These are phyloP conservation scores for Mucor piriformis DNA, from an alignment of 371 early-diverging fungal species.

Conservation along the genomic window DNA sequence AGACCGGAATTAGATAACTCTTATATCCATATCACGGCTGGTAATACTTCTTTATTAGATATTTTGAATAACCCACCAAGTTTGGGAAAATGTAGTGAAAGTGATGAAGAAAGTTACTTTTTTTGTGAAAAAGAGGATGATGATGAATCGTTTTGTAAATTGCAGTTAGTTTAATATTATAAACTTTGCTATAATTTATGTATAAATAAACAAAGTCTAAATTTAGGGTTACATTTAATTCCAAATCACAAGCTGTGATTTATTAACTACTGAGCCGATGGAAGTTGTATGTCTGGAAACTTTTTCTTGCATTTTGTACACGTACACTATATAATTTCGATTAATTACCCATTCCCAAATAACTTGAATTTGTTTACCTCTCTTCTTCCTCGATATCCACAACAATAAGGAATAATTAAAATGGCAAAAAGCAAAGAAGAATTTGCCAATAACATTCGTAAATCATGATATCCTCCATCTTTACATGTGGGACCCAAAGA, in stretches of 20 bases:
- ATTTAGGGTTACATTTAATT: too few species aligned
- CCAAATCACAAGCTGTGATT: too few species aligned
- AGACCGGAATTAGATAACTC: neutral
- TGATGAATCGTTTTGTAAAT: neutral
- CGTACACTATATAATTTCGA: neutral
- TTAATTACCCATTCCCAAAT: neutral
- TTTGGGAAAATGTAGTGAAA: neutral
- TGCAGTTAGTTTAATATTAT: neutral
- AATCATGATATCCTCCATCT: slow-evolving; percentile 39
- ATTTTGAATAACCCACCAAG: neutral
- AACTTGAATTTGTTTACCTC: slow-evolving; percentile 21
- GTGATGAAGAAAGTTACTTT: neutral
- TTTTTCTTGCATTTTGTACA: slow-evolving; percentile 44
- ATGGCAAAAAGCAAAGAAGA: slow-evolving; percentile 36
- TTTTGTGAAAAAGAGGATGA: neutral
- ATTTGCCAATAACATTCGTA: slow-evolving; percentile 49
- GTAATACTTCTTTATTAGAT: neutral
- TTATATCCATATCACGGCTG: neutral
- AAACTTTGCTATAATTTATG: too few species aligned
- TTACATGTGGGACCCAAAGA: slow-evolving; percentile 38
- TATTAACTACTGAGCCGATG: slow-evolving; percentile 6
- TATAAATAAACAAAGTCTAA: too few species aligned
- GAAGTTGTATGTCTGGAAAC: slow-evolving; percentile 43
- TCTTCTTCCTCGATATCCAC: slow-evolving; percentile 45
- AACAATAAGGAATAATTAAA: slow-evolving; percentile 46